Evolutionary conservation across 1,284 basidiomycete species (phyloP).

Genomic region (Cutaneotrichosporon sp.): DNA sequence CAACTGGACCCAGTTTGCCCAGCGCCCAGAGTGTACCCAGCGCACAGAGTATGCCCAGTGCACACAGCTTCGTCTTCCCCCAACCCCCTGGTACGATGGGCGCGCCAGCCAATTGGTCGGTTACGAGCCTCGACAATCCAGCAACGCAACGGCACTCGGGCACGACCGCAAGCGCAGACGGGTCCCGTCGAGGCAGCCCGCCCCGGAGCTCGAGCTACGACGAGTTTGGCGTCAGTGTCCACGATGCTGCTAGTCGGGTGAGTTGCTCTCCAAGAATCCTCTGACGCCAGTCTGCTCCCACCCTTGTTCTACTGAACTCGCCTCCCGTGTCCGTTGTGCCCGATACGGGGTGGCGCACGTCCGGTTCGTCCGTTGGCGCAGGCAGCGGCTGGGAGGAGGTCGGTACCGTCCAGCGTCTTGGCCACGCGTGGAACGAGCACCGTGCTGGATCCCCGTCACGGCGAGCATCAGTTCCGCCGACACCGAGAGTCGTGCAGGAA

Average conservation of each 20-base stretch:
- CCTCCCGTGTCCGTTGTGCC: neutral
- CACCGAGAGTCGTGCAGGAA: too few species aligned
- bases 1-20: too few species aligned
- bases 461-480: too few species aligned
- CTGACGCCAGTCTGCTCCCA: neutral
- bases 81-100: neutral
- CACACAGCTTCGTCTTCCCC: neutral
- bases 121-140: neutral
- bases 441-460: too few species aligned
- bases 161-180: slow-evolving; percentile 1
- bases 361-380: too few species aligned
- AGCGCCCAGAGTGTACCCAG: too few species aligned
- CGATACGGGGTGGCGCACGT: neutral
- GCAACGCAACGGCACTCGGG: neutral
- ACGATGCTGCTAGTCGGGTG: neutral
- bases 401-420: neutral
- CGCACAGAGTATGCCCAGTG: neutral
- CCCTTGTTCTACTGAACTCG: neutral
- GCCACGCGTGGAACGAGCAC: slow-evolving; percentile 1
- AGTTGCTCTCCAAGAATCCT: neutral
- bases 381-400: neutral
- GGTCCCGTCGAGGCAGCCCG: neutral
- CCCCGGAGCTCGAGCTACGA: slow-evolving; percentile 1
- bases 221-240: slow-evolving; percentile 11
- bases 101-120: neutral